Evolutionary conservation across 257 asterid genomes (phyloP), one percentile per base, ranked within the genome.

Genomic region (Ophiorrhiza pumila): DNA sequence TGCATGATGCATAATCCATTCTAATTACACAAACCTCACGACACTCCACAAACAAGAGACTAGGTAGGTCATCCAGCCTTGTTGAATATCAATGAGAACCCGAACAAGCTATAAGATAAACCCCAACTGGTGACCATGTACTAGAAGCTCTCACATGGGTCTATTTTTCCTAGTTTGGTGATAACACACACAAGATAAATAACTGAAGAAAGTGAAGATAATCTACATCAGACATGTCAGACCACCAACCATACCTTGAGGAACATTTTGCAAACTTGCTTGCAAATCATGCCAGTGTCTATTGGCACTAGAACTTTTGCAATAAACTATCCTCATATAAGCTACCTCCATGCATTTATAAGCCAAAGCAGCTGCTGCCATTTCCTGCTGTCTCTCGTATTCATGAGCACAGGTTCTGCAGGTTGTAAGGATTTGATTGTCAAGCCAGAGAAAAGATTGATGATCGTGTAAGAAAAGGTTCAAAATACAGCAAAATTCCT

Each of bases 341-440:
- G 97, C 93, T 80, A 91, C 96, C 83, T 93, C 97, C 89, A 86
- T 76, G 72, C 98, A 91, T 81, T 93, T 93, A 81, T 87, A 91
- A 79, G 95, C 91, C 89, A 93, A 80, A 69, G 96, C 89, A 77
- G 97, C 96, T 68, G 90, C 85, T 72, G 93, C 93, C 88, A 86
- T 71, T 77, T 93, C 96, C 73, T 80, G 82, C 77, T 82, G 81
- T 73, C 86, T 87, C 80, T 89, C 92, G 66, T 89, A 91, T 62
- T 85, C 96, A 69, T 37, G 77, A 76, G 96, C 97, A 83, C 97
- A 88, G 46, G 76, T 72, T 82, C 98, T 93, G 96, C 84, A 86
- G 55, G 71, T 75, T 76, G 60, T 62, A 60, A 52, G 57, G 74
- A 75, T 74, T 50, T 71, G 65, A 76, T 62, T 63, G 78, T 58